Evolutionary conservation across 306 rosid genomes (phyloP), one percentile per base, ranked within the genome.

Genomic region (Lathyrus tuberosus): DNA sequence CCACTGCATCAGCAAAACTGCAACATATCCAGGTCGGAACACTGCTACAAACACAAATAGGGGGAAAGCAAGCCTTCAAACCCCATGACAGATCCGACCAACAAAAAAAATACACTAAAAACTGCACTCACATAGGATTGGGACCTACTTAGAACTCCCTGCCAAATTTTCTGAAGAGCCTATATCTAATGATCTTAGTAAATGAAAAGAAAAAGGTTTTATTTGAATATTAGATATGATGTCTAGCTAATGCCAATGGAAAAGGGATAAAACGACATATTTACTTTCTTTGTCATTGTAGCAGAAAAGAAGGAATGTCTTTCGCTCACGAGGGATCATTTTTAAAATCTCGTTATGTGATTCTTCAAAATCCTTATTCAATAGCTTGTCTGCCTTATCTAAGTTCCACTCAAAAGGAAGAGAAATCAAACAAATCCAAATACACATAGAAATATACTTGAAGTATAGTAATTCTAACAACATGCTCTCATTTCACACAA

Each of bases 291-390:
- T 8, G 98, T 94, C 98, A 94, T 94, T 0, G 98, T 94, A 67
- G 98, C 98, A 75, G 98, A 94, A 83, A 94, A 94, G n/a, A 65
- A 94, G 75, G 82, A 87, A 94, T n/a, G 98, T 94, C 79, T 82
- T 88, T 47, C 98, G 79, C 31, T 90, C 88, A 49, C 78, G 90
- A 54, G 98, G 97, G 70, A 94, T 84, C 60, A 52, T 41, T 68
- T 69, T 71, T 67, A 94, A 77, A 75, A 94, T 88, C 76, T 94
- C 96, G 84, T 87, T 86, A 37, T 90, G 81, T 22, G 95, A 74
- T 77, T 87, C 89, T 82, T 94, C 89, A 40, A 90, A 94, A 64
- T 90, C 96, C 70, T 94, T 95, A 66, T 90, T 87, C 76, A 90
- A 81, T 74, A 94, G 72, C 65, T 92, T 84, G 71, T 94, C 98